Base-by-base conservation (phyloP, 306 rosid genomes). In the Morella rubra region DNA sequence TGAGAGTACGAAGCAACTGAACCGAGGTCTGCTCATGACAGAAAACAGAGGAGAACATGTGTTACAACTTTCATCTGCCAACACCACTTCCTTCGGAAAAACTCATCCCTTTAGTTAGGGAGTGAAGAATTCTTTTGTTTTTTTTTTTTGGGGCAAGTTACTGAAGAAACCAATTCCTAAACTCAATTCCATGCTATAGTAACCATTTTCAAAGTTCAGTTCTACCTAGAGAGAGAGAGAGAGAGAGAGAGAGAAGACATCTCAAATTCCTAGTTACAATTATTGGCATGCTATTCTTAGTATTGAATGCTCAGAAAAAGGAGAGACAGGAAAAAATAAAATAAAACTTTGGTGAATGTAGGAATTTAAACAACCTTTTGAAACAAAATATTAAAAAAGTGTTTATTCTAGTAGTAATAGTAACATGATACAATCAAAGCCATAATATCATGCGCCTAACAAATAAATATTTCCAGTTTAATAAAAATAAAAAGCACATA, bases 1-100 rank as follows among this genome's bases (percentile, higher is more conserved):
- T 81, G 86, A 78, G 90, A 76, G 76, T 80, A 69, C 3, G 91
- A 87, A 65, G 82, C 71, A 69, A 76, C 70, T 1, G 97, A 96
- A 46, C 69, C 81, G 75, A 58, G 32, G 47, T 92, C 99, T 95
- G 96, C 64, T 60, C 18, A 41, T 53, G 73, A 72, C 47, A 44
- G 53, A 69, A 78, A 70, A 44, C 8, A 82, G 37, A 65, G 27
- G 41, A 41, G n/a, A 46, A 32, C 37, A 27, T 44, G 6, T 78
- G 18, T 52, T 51, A 77, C 71, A n/a, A 5, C 52, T 72, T 24
- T 60, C 80, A 74, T 78, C 80, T 42, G 46, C 60, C 6, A 50
- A 59, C 5, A 45, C 24, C 59, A 73, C 49, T 11, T 16, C 47
- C 69, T 44, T 76, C 59, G 65, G 60, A 76, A 19, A 9, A 32